Conservation (phyloP, 2,329 filamentous ascomycete genomes). For the Shiraia bambusicola region DNA sequence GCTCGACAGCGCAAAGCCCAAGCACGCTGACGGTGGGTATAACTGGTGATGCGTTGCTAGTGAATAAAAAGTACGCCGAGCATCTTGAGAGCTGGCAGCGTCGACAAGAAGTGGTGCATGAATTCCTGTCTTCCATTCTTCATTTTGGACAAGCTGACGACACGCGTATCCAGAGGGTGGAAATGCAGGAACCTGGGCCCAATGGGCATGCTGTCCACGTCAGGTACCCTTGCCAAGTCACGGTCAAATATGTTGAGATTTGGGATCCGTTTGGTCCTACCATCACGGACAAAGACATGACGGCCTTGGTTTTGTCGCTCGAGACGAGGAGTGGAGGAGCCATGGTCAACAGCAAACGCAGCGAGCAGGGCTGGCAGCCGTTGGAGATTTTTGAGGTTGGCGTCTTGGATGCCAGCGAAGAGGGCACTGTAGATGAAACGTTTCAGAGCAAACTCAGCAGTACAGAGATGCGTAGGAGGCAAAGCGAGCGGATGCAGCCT, state of each 20-base stretch:
- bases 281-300: constrained; percentile 75
- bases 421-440: constrained; percentile 53
- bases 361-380: constrained; percentile 71
- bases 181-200: constrained; percentile 49
- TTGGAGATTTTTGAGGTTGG: constrained; percentile 87
- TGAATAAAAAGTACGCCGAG: constrained; percentile 84
- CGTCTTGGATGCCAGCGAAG: constrained; percentile 71
- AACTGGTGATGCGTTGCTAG: constrained; percentile 81
- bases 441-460: constrained; percentile 90
- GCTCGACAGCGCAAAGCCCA: constrained; percentile 18
- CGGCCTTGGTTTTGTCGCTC: constrained; percentile 79
- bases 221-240: constrained; percentile 62
- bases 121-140: constrained; percentile 67
- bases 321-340: constrained; percentile 84
- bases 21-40: constrained; percentile 78
- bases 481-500: constrained; percentile 29
- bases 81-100: constrained; percentile 78
- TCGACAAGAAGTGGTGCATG: constrained; percentile 67
- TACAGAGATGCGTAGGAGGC: constrained; percentile 68
- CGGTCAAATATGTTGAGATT: constrained; percentile 79
- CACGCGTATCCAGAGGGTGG: constrained; percentile 45
- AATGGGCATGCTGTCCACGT: constrained; percentile 59
- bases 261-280: constrained; percentile 89
- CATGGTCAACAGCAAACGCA: constrained; percentile 81
- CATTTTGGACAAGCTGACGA: constrained; percentile 57